Percentiles rank a stretch among this genome's conserved stretches.
phyloP scores from a whole-genome alignment of 2,329 filamentous ascomycete genomes.

The Geosmithia morbida region DNA sequence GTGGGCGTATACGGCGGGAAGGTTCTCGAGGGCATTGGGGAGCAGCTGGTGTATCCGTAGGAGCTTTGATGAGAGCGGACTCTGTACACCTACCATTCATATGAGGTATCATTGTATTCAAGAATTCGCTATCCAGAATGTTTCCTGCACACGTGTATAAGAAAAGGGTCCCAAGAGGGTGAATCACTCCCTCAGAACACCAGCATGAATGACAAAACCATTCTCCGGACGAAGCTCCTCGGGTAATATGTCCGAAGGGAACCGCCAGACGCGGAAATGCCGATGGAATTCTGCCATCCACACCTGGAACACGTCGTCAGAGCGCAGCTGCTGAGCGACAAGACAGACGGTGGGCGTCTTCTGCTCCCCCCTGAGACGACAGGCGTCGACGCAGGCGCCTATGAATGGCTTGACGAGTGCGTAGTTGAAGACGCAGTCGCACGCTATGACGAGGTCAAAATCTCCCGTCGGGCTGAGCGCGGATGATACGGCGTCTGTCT shows the following conservation, averaged over 20 bases:
- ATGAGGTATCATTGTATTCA: slow-evolving; percentile 3
- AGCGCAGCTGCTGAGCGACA: slow-evolving; percentile 78
- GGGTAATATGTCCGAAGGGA: slow-evolving; percentile 50
- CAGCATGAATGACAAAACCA: slow-evolving; percentile 75
- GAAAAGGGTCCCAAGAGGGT: not conserved
- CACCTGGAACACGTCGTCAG: slow-evolving; percentile 68
- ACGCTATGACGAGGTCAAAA: slow-evolving; percentile 67
- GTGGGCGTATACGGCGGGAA: slow-evolving; percentile 9
- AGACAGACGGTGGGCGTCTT: slow-evolving; percentile 52
- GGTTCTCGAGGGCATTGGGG: slow-evolving; percentile 5
- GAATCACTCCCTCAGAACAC: slow-evolving; percentile 34
- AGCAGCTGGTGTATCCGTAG: slow-evolving; percentile 11
- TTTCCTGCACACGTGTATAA: not conserved
- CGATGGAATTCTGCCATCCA: slow-evolving; percentile 60
- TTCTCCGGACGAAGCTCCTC: slow-evolving; percentile 43
- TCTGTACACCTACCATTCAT: not conserved
- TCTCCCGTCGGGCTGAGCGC: slow-evolving; percentile 25
- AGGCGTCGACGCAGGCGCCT: slow-evolving; percentile 65
- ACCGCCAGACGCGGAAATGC: slow-evolving; percentile 61
- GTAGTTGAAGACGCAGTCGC: slow-evolving; percentile 94
- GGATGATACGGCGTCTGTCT: slow-evolving; percentile 41
- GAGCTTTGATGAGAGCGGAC: not conserved
- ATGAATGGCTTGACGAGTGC: slow-evolving; percentile 69
- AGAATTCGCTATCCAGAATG: no score
- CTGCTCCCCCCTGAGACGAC: slow-evolving; percentile 33